These are phyloP conservation scores for Acer saccharum DNA, from an alignment of 345 rosid genomes.

Conservation along the genomic window DNA sequence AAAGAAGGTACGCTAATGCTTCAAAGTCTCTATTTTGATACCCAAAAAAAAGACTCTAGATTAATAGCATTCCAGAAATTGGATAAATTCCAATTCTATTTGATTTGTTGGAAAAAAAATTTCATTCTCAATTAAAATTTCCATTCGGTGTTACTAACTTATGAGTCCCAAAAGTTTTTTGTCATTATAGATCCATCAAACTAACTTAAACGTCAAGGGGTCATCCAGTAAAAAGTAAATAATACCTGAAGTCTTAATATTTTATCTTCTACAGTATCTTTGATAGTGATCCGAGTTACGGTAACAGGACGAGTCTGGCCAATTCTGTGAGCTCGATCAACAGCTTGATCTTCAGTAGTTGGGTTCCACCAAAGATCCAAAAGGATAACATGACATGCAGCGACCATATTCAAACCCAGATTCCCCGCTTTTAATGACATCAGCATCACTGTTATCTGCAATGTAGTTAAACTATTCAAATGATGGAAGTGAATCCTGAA, in stretches of 20 bases:
- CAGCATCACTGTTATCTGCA: conserved; percentile 83
- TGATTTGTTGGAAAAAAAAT: background rate
- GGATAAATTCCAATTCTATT: conserved; percentile 1
- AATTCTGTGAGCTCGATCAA: conserved; percentile 96
- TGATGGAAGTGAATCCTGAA: background rate
- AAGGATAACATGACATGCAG: conserved; percentile 94
- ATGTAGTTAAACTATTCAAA: conserved; percentile 18
- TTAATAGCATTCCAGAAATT: background rate
- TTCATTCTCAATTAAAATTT: background rate
- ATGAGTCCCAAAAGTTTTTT: background rate
- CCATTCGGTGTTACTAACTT: conserved; percentile 1
- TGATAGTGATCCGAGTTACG: conserved; percentile 83
- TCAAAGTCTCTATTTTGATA: background rate
- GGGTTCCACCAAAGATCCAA: conserved; percentile 99
- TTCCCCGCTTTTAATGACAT: conserved; percentile 98
- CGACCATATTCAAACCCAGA: conserved; percentile 96
- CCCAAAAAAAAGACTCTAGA: background rate
- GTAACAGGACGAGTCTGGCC: conserved; percentile 97
- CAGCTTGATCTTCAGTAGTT: conserved; percentile 94
- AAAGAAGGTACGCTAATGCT: background rate
- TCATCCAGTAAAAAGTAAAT: conserved; percentile 3
- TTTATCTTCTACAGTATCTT: conserved; percentile 85
- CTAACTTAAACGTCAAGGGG: background rate
- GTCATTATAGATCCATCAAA: background rate
- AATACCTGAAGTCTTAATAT: conserved; percentile 86